Conservation (phyloP, 2,329 filamentous ascomycete genomes). For the Clarireedia sp. region DNA sequence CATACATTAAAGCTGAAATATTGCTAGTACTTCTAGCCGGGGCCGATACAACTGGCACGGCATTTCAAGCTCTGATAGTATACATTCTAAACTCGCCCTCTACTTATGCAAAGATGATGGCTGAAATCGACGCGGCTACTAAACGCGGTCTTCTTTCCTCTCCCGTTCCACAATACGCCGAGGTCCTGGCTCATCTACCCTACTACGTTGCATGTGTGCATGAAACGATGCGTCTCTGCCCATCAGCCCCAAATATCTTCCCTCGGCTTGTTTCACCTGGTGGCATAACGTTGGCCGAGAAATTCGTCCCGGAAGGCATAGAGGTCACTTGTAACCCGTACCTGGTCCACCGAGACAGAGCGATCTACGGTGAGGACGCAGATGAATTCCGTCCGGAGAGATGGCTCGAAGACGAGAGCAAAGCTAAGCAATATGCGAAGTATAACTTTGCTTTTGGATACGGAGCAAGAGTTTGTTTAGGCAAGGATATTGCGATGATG, state of each 20-base stretch:
- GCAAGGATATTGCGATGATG: slow-evolving; percentile 5
- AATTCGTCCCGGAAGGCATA: not conserved
- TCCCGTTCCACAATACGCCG: not conserved
- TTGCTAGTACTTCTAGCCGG: slow-evolving; percentile 2
- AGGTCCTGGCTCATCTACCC: not conserved
- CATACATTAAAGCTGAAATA: not conserved
- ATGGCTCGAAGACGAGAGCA: slow-evolving; percentile 1
- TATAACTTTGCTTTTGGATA: slow-evolving; percentile 7
- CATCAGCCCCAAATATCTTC: not conserved
- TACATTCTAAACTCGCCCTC: not conserved
- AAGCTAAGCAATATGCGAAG: not conserved
- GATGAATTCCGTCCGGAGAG: not conserved
- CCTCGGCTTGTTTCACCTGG: not conserved
- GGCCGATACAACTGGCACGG: not conserved
- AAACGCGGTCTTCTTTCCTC: too few relatives aligned
- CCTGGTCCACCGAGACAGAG: not conserved
- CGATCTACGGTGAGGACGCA: slow-evolving; percentile 3
- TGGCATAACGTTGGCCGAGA: not conserved
- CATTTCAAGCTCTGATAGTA: not conserved
- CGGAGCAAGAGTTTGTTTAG: slow-evolving; percentile 2
- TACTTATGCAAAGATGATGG: not conserved
- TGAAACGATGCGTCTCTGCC: slow-evolving; percentile 1
- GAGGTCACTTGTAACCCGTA: not conserved
- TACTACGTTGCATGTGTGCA: slow-evolving; percentile 1
- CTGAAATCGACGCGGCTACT: not conserved